phyloP scores from a whole-genome alignment of 352 stramenopile species.

The Phytophthora tentaculata region DNA sequence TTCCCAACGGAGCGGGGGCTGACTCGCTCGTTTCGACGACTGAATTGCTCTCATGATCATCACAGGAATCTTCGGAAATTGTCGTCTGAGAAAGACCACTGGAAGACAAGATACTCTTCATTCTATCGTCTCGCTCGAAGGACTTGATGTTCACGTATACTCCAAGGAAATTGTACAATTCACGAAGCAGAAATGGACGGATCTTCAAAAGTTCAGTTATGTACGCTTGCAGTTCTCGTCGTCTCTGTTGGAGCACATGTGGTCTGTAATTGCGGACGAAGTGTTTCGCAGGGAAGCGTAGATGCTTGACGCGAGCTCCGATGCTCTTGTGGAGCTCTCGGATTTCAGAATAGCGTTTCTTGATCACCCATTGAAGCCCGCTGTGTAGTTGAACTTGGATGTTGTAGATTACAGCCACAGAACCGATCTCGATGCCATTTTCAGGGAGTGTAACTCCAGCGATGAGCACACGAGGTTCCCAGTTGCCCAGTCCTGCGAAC shows the following conservation, averaged over 20 bases:
- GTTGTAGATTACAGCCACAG: conserved; percentile 1
- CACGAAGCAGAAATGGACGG: conserved; percentile 7
- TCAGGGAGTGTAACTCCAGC: not conserved
- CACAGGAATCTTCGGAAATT: not conserved
- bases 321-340: conserved; percentile 6
- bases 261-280: not conserved
- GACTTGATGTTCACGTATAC: conserved; percentile 14
- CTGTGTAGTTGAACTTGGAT: conserved; percentile 1
- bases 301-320: conserved; percentile 7
- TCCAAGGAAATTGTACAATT: conserved; percentile 18
- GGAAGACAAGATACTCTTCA: not conserved
- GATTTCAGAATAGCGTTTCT: conserved; percentile 10
- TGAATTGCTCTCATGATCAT: not conserved
- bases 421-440: not conserved
- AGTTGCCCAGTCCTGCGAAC: not conserved
- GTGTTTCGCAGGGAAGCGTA: conserved; percentile 2
- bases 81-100: not conserved
- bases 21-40: not conserved
- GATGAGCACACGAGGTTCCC: conserved; percentile 3
- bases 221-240: not conserved
- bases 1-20: not conserved
- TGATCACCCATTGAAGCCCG: conserved; percentile 2
- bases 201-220: conserved; percentile 1
- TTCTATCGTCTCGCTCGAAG: not conserved
- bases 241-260: not conserved